A percentile compares a stretch with the other conserved stretches of the same genome.
phyloP scores from a whole-genome alignment of 192 early-diverging fungal species.

The Glomus cerebriforme region DNA sequence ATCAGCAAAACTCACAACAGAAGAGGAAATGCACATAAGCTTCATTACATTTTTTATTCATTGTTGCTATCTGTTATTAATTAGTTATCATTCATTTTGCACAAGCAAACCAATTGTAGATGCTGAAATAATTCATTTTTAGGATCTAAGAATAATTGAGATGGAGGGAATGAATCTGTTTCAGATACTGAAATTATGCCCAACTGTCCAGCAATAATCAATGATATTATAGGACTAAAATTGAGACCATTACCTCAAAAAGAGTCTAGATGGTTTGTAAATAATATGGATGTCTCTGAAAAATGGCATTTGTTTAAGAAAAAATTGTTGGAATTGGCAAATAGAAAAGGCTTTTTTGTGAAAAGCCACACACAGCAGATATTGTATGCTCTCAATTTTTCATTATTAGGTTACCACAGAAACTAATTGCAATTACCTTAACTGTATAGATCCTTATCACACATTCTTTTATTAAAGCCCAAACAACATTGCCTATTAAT shows the following conservation, averaged over 20 bases:
- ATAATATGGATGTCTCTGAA: conserved; percentile 14
- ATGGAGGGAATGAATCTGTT: too few species aligned
- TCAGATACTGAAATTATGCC: too few species aligned
- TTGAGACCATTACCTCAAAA: conserved; percentile 20
- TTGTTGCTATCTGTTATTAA: too few species aligned
- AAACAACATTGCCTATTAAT: conserved; percentile 30
- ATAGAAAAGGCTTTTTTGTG: conserved; percentile 20
- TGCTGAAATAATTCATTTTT: too few species aligned
- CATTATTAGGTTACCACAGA: conserved; percentile 28
- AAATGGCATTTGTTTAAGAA: conserved; percentile 28
- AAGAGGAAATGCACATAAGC: too few species aligned
- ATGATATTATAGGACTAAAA: conserved; percentile 3
- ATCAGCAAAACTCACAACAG: too few species aligned
- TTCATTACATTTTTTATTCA: too few species aligned
- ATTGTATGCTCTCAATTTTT: conserved; percentile 31
- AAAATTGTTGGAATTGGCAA: conserved; percentile 21
- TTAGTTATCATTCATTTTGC: too few species aligned
- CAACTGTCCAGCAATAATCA: too few species aligned
- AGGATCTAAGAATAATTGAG: too few species aligned
- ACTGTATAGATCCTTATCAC: conserved; percentile 32
- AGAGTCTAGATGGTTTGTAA: conserved; percentile 28
- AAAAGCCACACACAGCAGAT: conserved; percentile 25
- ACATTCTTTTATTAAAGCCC: conserved; percentile 21
- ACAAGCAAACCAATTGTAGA: too few species aligned
- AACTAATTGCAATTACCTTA: conserved; percentile 35